Evolutionary conservation across 805 yeast genomes (phyloP).

Genomic region (Deakozyma indianensis): DNA sequence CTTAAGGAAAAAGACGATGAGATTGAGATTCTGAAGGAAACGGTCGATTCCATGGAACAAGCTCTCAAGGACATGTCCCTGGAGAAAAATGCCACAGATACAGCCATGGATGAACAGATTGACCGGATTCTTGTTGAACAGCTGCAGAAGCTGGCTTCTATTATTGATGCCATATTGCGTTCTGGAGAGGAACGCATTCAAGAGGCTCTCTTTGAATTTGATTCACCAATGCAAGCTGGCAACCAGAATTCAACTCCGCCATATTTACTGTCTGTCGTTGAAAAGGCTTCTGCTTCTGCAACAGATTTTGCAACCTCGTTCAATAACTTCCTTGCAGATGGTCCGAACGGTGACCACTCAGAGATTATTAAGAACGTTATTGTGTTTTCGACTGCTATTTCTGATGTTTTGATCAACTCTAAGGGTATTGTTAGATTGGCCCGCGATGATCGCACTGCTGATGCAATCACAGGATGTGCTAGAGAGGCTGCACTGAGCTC

Average conservation of each 20-base stretch:
- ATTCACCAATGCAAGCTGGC: slow-evolving; percentile 73
- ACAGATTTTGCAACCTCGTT: slow-evolving; percentile 71
- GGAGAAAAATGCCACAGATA: slow-evolving; percentile 31
- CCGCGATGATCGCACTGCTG: slow-evolving; percentile 37
- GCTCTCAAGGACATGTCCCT: slow-evolving; percentile 39
- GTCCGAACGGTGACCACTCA: slow-evolving; percentile 46
- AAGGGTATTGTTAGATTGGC: slow-evolving; percentile 54
- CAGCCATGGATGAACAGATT: slow-evolving; percentile 43
- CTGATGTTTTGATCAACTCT: slow-evolving; percentile 49
- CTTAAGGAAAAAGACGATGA: slow-evolving; percentile 63
- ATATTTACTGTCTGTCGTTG: slow-evolving; percentile 51
- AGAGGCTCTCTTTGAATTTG: slow-evolving; percentile 52
- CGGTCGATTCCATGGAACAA: slow-evolving; percentile 42
- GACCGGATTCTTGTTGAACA: slow-evolving; percentile 37
- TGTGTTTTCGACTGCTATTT: slow-evolving; percentile 43
- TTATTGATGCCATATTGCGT: slow-evolving; percentile 55
- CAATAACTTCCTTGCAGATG: slow-evolving; percentile 64
- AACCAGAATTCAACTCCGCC: slow-evolving; percentile 63
- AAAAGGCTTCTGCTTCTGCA: slow-evolving; percentile 53
- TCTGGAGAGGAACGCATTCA: slow-evolving; percentile 63
- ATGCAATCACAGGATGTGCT: slow-evolving; percentile 32
- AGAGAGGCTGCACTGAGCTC: slow-evolving; percentile 46
- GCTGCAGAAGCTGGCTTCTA: slow-evolving; percentile 32
- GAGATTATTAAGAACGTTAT: slow-evolving; percentile 48
- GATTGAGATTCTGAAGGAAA: slow-evolving; percentile 62